Conservation (phyloP, 2,329 filamentous ascomycete species). For the Onygenales sp. region DNA sequence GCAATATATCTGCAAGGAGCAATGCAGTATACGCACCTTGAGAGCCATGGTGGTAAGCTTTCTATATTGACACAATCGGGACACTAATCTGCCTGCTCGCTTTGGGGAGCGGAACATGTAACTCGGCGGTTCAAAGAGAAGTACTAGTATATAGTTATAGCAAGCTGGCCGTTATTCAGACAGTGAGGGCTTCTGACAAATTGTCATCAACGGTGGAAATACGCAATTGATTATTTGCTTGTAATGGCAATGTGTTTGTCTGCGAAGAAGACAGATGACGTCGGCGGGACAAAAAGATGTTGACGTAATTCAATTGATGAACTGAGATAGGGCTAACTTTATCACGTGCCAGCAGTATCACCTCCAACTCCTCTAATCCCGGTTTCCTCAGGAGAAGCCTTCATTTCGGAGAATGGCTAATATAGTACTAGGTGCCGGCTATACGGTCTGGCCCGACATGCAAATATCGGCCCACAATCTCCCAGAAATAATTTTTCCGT, state of each 20-base stretch:
- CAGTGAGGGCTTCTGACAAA: too few species aligned
- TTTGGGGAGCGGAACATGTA: background rate
- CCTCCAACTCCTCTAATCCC: background rate
- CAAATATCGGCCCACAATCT: background rate
- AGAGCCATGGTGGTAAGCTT: constrained; percentile 1
- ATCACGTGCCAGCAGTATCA: background rate
- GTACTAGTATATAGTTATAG: background rate
- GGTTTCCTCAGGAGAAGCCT: background rate
- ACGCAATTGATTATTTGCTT: too few species aligned
- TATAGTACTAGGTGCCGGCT: background rate
- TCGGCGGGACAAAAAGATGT: background rate
- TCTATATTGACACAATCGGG: background rate
- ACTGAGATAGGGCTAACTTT: background rate
- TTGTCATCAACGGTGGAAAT: too few species aligned
- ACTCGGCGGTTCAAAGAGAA: background rate
- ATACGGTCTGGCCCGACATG: too few species aligned
- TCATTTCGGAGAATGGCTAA: background rate
- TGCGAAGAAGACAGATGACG: background rate
- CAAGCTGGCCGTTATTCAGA: too few species aligned
- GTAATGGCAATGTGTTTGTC: too few species aligned
- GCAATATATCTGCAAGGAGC: background rate
- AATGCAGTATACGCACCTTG: constrained; percentile 2
- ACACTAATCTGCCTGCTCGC: constrained; percentile 3
- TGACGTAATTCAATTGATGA: background rate
- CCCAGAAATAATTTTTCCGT: background rate